phyloP scores from a whole-genome alignment of 2,329 filamentous ascomycete genomes.

The Apiospora aurea region DNA sequence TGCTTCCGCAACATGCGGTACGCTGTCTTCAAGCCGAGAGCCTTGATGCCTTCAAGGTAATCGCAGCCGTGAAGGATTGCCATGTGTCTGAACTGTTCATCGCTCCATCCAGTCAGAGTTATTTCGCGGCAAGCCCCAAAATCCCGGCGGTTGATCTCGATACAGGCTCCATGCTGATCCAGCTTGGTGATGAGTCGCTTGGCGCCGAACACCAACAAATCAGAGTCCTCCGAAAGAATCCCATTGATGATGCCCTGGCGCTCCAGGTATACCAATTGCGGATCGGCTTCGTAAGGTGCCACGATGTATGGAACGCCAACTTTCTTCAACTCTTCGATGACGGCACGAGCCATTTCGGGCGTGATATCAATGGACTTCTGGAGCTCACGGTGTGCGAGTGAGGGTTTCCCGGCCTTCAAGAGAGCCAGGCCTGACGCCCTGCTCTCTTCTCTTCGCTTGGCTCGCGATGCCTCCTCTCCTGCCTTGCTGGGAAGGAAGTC shows the following conservation, averaged over 20 bases:
- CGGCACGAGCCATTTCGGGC: conserved; percentile 88
- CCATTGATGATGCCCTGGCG: conserved; percentile 82
- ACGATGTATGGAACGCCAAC: conserved; percentile 85
- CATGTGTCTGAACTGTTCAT: conserved; percentile 91
- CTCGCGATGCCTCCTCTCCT: conserved; percentile 79
- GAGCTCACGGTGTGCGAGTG: conserved; percentile 83
- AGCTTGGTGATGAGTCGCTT: conserved; percentile 91
- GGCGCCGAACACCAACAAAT: conserved; percentile 93
- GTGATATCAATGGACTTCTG: conserved; percentile 97
- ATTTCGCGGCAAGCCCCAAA: conserved; percentile 90
- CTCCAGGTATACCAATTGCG: conserved; percentile 95
- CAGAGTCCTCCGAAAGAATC: conserved; percentile 95
- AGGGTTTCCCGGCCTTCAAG: conserved; percentile 79
- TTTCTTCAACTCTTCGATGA: conserved; percentile 92
- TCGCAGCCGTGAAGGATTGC: conserved; percentile 96
- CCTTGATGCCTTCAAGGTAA: conserved; percentile 85
- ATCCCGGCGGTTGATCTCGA: conserved; percentile 88
- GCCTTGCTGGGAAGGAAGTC: conserved; percentile 95
- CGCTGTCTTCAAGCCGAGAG: conserved; percentile 91
- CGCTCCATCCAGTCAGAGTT: conserved; percentile 89
- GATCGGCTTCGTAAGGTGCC: conserved; percentile 95
- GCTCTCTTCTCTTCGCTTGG: conserved; percentile 78
- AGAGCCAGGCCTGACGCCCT: conserved; percentile 79
- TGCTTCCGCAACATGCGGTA: conserved; percentile 90
- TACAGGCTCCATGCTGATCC: conserved; percentile 89